Evolutionary conservation across 2,329 filamentous ascomycete genomes (phyloP).

Genomic region (Purpureocillium lavendulum): DNA sequence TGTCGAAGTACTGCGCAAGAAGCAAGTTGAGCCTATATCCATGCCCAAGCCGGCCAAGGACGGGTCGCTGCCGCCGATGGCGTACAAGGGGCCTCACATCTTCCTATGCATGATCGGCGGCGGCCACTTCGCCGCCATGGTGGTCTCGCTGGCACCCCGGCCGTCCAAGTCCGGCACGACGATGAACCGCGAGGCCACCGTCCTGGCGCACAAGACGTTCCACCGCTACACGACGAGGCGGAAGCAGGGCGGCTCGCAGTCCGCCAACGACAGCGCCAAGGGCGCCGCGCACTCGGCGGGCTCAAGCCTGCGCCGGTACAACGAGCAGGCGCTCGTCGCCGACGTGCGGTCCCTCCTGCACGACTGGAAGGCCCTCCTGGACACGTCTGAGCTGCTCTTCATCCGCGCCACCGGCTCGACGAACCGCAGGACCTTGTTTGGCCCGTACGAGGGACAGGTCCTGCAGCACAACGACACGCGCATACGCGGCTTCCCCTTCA

Average conservation of each 20-base stretch:
- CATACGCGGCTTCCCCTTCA: constrained; percentile 86
- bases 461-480: constrained; percentile 70
- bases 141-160: constrained; percentile 80
- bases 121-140: constrained; percentile 94
- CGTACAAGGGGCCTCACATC: constrained; percentile 69
- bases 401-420: constrained; percentile 81
- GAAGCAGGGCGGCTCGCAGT: constrained; percentile 94
- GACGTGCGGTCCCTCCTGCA: constrained; percentile 74
- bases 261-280: constrained; percentile 88
- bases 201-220: constrained; percentile 94
- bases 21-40: constrained; percentile 62
- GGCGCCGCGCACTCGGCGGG: constrained; percentile 91
- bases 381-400: constrained; percentile 78
- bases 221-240: constrained; percentile 93
- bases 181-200: constrained; percentile 76
- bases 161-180: constrained; percentile 58
- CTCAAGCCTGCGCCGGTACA: constrained; percentile 81
- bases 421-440: constrained; percentile 81
- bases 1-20: constrained; percentile 60
- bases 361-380: constrained; percentile 81
- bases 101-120: constrained; percentile 99
- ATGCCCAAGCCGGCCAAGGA: constrained; percentile 48
- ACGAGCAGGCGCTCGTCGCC: constrained; percentile 82
- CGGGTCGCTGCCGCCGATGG: constrained; percentile 43
- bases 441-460: constrained; percentile 83